These are phyloP conservation scores for Globisporangium heterothallicum DNA, from an alignment of 352 stramenopile species.

Conservation along the genomic window DNA sequence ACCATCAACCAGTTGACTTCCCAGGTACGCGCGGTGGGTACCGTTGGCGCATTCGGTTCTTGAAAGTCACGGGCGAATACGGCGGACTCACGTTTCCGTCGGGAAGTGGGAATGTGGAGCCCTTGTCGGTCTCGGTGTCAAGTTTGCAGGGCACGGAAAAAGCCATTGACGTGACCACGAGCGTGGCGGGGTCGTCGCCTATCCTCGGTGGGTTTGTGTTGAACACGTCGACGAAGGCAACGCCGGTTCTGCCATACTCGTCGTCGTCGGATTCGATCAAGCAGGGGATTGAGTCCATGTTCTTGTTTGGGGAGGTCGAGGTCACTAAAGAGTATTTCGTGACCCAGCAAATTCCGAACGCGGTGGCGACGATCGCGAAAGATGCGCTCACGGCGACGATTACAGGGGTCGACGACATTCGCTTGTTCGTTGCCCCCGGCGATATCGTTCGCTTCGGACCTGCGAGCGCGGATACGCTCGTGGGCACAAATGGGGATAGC, in stretches of 20 bases:
- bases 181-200: slow-evolving; percentile 35
- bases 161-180: slow-evolving; percentile 57
- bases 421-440: slow-evolving; percentile 51
- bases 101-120: slow-evolving; percentile 69
- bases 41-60: slow-evolving; percentile 68
- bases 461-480: slow-evolving; percentile 27
- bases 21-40: slow-evolving; percentile 79
- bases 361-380: slow-evolving; percentile 41
- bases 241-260: slow-evolving; percentile 48
- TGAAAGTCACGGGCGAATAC: slow-evolving; percentile 71
- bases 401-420: slow-evolving; percentile 47
- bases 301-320: slow-evolving; percentile 67
- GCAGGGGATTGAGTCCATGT: slow-evolving; percentile 71
- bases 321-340: slow-evolving; percentile 45
- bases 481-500: slow-evolving; percentile 61
- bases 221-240: slow-evolving; percentile 30
- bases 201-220: slow-evolving; percentile 52
- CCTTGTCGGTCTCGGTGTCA: slow-evolving; percentile 31
- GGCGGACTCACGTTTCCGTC: slow-evolving; percentile 66
- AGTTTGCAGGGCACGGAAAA: slow-evolving; percentile 38
- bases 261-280: slow-evolving; percentile 56
- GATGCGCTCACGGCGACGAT: slow-evolving; percentile 47
- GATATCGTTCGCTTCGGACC: slow-evolving; percentile 71
- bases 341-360: slow-evolving; percentile 51
- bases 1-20: slow-evolving; percentile 65